A percentile compares a stretch with the other conserved stretches of the same genome.
Conservation (phyloP, 2,329 filamentous ascomycete species). For the Paraphaeosphaeria sporulosa region DNA sequence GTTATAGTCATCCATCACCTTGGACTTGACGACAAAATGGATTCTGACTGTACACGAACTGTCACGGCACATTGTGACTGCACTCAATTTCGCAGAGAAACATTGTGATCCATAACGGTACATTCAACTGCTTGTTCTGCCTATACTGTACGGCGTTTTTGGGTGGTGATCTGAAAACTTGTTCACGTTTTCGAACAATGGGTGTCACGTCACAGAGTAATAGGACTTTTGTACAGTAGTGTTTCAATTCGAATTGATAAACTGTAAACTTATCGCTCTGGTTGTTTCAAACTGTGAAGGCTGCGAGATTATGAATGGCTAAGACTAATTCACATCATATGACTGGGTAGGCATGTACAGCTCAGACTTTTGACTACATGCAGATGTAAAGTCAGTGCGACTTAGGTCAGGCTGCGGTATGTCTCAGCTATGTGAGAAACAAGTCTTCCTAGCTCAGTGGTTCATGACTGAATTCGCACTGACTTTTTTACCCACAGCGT, state of each 20-base stretch:
- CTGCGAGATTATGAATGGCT: too few relatives aligned
- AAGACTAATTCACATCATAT: too few relatives aligned
- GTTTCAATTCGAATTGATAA: background rate
- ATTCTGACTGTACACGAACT: background rate
- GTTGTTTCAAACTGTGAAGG: too few relatives aligned
- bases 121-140: background rate
- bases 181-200: background rate
- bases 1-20: background rate
- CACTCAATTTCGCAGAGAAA: background rate
- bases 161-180: conserved; percentile 5
- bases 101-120: background rate
- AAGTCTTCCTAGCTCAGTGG: too few relatives aligned
- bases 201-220: background rate
- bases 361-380: too few relatives aligned
- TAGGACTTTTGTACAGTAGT: conserved; percentile 11
- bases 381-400: too few relatives aligned
- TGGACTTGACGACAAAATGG: too few relatives aligned
- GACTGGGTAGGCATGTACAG: too few relatives aligned
- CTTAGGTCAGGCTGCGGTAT: too few relatives aligned
- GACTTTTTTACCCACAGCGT: too few relatives aligned
- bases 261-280: background rate
- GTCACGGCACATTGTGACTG: background rate
- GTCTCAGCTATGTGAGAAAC: too few relatives aligned
- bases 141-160: conserved; percentile 6
- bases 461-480: too few relatives aligned